These are phyloP conservation scores for Pythium angustatum DNA, from an alignment of 352 stramenopile genomes.

Conservation along the genomic window DNA sequence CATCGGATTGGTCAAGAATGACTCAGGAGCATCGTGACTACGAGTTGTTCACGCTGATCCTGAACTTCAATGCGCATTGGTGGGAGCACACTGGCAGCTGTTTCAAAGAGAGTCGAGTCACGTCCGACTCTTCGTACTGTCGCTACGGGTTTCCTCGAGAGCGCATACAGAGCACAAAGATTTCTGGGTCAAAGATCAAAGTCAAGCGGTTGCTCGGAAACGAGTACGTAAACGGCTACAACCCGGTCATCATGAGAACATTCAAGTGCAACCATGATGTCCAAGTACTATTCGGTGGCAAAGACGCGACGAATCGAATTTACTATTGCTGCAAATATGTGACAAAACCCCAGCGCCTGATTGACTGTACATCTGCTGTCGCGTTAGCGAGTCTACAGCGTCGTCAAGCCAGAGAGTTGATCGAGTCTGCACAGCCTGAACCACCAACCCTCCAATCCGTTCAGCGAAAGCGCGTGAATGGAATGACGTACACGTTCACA, in stretches of 20 bases:
- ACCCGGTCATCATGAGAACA: neutral
- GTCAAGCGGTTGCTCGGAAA: slow-evolving; percentile 2
- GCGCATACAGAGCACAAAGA: neutral
- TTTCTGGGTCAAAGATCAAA: neutral
- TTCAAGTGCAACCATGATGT: slow-evolving; percentile 28
- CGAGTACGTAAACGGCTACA: slow-evolving; percentile 23
- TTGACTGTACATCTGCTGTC: slow-evolving; percentile 19
- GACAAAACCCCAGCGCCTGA: slow-evolving; percentile 19
- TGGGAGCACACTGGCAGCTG: slow-evolving; percentile 23
- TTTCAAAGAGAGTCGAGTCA: slow-evolving; percentile 22
- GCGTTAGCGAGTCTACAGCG: slow-evolving; percentile 23
- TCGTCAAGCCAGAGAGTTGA: neutral
- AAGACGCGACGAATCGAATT: slow-evolving; percentile 19
- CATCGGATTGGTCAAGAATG: neutral
- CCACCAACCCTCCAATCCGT: neutral
- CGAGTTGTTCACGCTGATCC: slow-evolving; percentile 1
- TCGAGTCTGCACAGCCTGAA: neutral
- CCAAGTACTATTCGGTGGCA: slow-evolving; percentile 18
- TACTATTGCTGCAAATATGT: slow-evolving; percentile 32
- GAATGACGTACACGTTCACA: slow-evolving; percentile 20
- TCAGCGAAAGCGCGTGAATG: slow-evolving; percentile 12
- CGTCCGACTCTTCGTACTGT: neutral
- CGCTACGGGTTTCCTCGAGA: slow-evolving; percentile 22
- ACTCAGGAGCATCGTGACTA: neutral
- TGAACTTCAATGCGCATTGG: slow-evolving; percentile 19